Base-by-base conservation (phyloP, 2,329 filamentous ascomycete genomes). In the Aureobasidium sp. region DNA sequence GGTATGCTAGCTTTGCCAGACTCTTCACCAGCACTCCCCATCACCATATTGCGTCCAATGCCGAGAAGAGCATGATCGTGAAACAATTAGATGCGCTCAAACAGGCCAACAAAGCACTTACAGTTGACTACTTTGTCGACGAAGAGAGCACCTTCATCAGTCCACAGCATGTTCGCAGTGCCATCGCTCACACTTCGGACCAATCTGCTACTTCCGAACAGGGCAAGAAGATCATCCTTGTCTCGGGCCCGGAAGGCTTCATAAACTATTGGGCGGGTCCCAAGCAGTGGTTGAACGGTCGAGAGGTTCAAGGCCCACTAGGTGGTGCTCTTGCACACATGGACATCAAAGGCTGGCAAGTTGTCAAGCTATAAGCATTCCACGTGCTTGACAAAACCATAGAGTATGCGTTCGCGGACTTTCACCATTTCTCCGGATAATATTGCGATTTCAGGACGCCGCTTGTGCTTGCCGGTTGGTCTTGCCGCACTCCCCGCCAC, bases 181-280 rank as follows among this genome's bases (percentile, higher is more conserved):
- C 54, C 49, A 65, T 56, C 54, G 29, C 39, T 14, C 17, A 6
- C 8, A 12, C 35, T n/a, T 22, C 35, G n/a, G n/a, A 39, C 5
- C 38, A 45, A 27, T 1, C 30, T n/a, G 2, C 21, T 4, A 22
- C 42, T 50, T 64, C 66, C 42, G 42, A 58, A 3, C 55, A 64
- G 30, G 58, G 62, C 37, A 79, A 78, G 58, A 83, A 83, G 56
- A 66, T 95, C 17, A 73, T 96, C n/a, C 75, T 95, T 53, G 80
- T 97, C 1, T 95, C 90, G 0, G 93, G 93, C 0, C 91, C 93
- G 0, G 88, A 95, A 51, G 91, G 93, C 0, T 97, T 97, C 69
- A 78, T 97, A 34, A 78, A 80, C 38, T 79, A 85, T 58, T 88
- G 86, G 70, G 88, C 89, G 2, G 91, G 93, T 1, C 74, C 83